Evolutionary conservation across 225 moss, liverwort and hornwort genomes (phyloP).

Genomic region (Polytrichum commune): DNA sequence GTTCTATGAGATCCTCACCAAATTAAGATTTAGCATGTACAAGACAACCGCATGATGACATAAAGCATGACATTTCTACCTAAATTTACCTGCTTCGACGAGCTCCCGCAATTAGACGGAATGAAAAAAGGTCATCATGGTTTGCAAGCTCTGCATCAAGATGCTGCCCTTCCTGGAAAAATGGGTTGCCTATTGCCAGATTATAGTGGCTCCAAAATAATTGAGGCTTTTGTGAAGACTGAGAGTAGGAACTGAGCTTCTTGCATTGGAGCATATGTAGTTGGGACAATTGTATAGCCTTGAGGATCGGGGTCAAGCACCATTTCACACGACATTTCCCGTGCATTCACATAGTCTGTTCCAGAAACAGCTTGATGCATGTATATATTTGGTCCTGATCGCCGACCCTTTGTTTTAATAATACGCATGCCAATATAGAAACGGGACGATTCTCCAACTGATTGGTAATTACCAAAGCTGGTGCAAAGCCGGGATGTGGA

Average conservation of each 20-base stretch:
- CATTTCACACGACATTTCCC: conserved; percentile 96
- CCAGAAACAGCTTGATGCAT: conserved; percentile 94
- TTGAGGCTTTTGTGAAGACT: conserved; percentile 95
- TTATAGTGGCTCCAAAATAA: conserved; percentile 89
- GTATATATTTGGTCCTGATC: conserved; percentile 83
- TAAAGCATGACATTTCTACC: no score
- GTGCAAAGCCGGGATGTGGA: conserved; percentile 73
- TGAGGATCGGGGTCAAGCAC: conserved; percentile 94
- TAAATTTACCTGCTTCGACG: conserved; percentile 45
- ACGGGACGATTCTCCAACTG: conserved; percentile 71
- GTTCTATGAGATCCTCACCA: conserved; percentile 25
- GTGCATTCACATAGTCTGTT: conserved; percentile 91
- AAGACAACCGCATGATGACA: not conserved
- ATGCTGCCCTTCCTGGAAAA: conserved; percentile 19
- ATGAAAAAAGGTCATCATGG: conserved; percentile 4
- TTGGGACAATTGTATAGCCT: conserved; percentile 98
- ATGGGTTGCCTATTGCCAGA: not conserved
- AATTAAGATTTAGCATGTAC: conserved; percentile 18
- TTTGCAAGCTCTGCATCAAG: conserved; percentile 19
- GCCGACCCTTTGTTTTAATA: conserved; percentile 81
- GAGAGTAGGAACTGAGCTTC: conserved; percentile 96
- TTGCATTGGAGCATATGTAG: conserved; percentile 86
- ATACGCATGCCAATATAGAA: conserved; percentile 97
- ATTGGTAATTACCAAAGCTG: conserved; percentile 83
- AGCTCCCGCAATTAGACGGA: conserved; percentile 13